phyloP scores from a whole-genome alignment of 805 yeast genomes.

The Candida hispaniensis region DNA sequence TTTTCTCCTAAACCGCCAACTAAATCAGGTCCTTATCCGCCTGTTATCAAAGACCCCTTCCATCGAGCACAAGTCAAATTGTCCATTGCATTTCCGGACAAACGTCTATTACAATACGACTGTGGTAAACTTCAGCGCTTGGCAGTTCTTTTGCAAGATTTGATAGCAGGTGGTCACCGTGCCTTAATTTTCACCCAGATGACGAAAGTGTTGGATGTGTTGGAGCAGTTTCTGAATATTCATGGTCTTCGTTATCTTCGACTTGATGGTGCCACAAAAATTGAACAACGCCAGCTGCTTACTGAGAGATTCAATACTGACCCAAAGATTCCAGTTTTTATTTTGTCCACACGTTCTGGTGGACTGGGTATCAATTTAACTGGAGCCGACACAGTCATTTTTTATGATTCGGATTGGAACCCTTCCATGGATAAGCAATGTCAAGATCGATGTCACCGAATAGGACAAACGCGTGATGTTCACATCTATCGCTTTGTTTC shows the following conservation, averaged over 20 bases:
- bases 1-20: conserved; percentile 14
- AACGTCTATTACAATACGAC: conserved; percentile 80
- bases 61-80: conserved; percentile 77
- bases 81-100: conserved; percentile 94
- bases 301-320: conserved; percentile 91
- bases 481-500: conserved; percentile 94
- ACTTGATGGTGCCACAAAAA: conserved; percentile 93
- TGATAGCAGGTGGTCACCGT: conserved; percentile 81
- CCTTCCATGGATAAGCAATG: conserved; percentile 99
- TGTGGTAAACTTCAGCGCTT: conserved; percentile 92
- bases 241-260: conserved; percentile 93
- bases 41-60: conserved; percentile 35
- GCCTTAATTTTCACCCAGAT: conserved; percentile 95
- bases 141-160: conserved; percentile 60
- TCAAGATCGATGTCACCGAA: conserved; percentile 97
- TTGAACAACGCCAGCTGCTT: conserved; percentile 89
- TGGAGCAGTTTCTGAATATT: conserved; percentile 86
- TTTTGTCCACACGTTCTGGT: conserved; percentile 91
- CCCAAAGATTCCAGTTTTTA: conserved; percentile 76
- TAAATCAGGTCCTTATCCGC: conserved; percentile 15
- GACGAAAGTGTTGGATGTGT: conserved; percentile 90
- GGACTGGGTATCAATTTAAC: conserved; percentile 96
- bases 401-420: conserved; percentile 98
- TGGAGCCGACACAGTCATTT: conserved; percentile 97
- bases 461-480: conserved; percentile 96